A percentile compares a stretch with the other conserved stretches of the same genome.
These are phyloP conservation scores for Sarocladium oryzae DNA, from an alignment of 2,329 filamentous ascomycete genomes.

Conservation along the genomic window DNA sequence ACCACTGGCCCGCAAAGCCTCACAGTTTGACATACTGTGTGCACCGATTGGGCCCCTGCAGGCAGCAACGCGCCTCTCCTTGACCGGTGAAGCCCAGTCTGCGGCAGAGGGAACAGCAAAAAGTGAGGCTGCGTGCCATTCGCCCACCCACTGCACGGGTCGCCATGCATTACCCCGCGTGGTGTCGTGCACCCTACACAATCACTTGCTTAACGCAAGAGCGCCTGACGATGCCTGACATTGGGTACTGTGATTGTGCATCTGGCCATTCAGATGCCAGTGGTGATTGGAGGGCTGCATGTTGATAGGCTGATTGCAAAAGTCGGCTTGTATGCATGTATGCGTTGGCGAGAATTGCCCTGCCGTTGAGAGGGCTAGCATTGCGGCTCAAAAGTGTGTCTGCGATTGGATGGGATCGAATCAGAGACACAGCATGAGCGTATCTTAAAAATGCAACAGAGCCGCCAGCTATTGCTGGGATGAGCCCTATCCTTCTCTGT, in stretches of 20 bases:
- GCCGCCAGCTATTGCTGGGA: background rate
- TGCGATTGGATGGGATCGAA: background rate
- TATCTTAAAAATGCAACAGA: background rate
- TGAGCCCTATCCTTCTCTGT: background rate
- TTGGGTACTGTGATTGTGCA: constrained; percentile 3
- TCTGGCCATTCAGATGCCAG: constrained; percentile 13
- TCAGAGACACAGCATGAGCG: background rate
- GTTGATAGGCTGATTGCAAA: constrained; percentile 11
- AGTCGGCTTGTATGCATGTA: constrained; percentile 18
- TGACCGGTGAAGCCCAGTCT: constrained; percentile 4
- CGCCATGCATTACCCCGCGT: constrained; percentile 19
- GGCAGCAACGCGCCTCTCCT: background rate
- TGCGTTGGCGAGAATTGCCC: constrained; percentile 18
- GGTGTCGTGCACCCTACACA: constrained; percentile 12
- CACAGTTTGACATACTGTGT: background rate
- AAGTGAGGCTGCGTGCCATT: constrained; percentile 1
- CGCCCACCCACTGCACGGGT: background rate
- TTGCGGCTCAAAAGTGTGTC: constrained; percentile 17
- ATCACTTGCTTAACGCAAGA: constrained; percentile 13
- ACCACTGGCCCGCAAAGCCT: background rate
- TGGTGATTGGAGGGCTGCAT: constrained; percentile 13
- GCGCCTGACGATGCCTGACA: constrained; percentile 17
- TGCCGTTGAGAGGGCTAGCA: constrained; percentile 12
- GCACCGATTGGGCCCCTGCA: background rate
- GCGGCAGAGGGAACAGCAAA: constrained; percentile 14